Conservation (phyloP, 306 rosid genomes). For the Urtica urens region DNA sequence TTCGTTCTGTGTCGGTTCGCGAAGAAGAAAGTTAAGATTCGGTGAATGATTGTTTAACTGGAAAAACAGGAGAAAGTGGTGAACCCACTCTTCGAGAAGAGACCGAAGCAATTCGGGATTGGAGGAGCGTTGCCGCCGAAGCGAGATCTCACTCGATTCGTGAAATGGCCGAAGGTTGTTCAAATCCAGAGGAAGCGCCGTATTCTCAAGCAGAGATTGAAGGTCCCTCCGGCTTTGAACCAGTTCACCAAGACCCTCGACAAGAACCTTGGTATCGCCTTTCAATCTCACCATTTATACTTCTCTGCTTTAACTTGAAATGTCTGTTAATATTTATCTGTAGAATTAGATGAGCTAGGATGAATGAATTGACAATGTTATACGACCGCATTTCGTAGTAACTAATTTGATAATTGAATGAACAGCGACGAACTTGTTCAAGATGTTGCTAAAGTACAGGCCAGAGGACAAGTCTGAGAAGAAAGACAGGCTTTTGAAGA, state of each 20-base stretch:
- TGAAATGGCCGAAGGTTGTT: conserved; percentile 70
- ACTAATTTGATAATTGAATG: too few relatives aligned
- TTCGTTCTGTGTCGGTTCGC: neutral
- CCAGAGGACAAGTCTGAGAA: conserved; percentile 67
- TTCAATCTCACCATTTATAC: neutral
- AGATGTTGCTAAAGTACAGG: conserved; percentile 68
- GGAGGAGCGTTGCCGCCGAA: conserved; percentile 80
- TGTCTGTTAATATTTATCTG: neutral
- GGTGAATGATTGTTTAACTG: too few relatives aligned
- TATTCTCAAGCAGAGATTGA: conserved; percentile 65
- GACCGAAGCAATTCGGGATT: conserved; percentile 73
- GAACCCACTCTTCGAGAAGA: conserved; percentile 72
- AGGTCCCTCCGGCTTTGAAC: conserved; percentile 74
- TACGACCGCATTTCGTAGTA: too few relatives aligned
- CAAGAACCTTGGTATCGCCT: conserved; percentile 47
- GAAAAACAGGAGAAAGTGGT: conserved; percentile 49
- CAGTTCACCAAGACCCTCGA: conserved; percentile 78
- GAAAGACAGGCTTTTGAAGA: conserved; percentile 59
- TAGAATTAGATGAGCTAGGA: too few relatives aligned
- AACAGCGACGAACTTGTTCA: conserved; percentile 57
- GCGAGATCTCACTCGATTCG: conserved; percentile 65
- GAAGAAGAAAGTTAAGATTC: too few relatives aligned
- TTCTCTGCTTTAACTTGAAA: neutral
- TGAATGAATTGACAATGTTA: too few relatives aligned
- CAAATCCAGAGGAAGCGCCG: conserved; percentile 72